Percentiles rank a stretch among this genome's conserved stretches.
Evolutionary conservation across 768 basidiomycete genomes (phyloP).

Genomic region (Mycena rosella): DNA sequence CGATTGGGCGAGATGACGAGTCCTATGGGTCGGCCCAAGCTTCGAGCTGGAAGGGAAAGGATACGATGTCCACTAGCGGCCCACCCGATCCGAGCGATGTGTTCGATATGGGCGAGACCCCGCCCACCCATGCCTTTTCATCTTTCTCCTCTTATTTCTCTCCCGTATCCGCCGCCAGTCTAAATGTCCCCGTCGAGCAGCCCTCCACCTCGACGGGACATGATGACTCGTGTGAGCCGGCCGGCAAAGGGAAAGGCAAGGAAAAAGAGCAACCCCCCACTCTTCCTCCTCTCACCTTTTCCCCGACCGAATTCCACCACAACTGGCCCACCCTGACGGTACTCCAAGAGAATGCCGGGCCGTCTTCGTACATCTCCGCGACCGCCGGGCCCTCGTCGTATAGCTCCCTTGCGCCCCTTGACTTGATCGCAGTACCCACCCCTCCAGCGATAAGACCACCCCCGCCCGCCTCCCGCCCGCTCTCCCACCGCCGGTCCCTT

Average conservation of each 20-base stretch:
- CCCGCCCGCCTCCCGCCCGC: constrained; percentile 40
- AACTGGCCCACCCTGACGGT: constrained; percentile 51
- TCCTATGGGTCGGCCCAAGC: neutral
- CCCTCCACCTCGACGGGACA: constrained; percentile 30
- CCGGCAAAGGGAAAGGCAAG: constrained; percentile 70
- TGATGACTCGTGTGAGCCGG: constrained; percentile 10
- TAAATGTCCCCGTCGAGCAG: constrained; percentile 35
- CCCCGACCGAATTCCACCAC: constrained; percentile 63
- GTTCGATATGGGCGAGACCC: neutral
- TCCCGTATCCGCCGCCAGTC: constrained; percentile 23
- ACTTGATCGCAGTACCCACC: constrained; percentile 37
- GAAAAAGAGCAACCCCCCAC: constrained; percentile 65
- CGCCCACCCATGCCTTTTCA: neutral
- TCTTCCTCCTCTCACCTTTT: constrained; percentile 76
- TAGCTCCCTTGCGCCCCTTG: constrained; percentile 43
- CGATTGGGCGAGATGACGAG: neutral
- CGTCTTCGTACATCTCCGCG: constrained; percentile 47
- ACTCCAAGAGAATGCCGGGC: constrained; percentile 50
- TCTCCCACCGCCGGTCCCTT: constrained; percentile 65
- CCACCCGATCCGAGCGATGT: constrained; percentile 30
- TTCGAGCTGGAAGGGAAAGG: constrained; percentile 32
- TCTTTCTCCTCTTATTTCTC: constrained; percentile 31
- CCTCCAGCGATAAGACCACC: constrained; percentile 39
- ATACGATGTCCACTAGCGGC: neutral
- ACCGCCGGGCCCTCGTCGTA: constrained; percentile 57